Evolutionary conservation across 164 flowering plant species (phyloP), one percentile per base, ranked within the genome.

Genomic region (Sedum album): DNA sequence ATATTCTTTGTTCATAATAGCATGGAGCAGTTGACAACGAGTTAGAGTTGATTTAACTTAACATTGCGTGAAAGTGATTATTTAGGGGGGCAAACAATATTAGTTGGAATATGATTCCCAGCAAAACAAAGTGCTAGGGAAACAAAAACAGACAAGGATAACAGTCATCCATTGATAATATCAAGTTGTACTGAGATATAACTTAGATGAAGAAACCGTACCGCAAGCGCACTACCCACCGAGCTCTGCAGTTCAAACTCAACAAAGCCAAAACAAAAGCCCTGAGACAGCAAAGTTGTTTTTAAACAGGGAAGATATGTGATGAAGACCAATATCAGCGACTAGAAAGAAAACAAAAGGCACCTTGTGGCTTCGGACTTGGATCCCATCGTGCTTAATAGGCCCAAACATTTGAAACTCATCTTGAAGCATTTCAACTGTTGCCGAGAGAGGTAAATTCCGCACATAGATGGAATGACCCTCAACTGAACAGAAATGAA

Each of bases 331-430:
- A 49, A 68, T 60, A 1, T 36, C n/a, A n/a, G n/a, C n/a, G 38
- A 65, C 71, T 65, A 73, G 38, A 5, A 49, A 17, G n/a, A 3
- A 25, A 8, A 21, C 4, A 21, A 53, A 53, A 53, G 11, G 60
- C 4, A 92, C 99, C 96, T 81, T 85, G 49, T 79, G 85, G 77
- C 97, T 92, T 77, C 97, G 83, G 66, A 95, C 99, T 92, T 92
- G 99, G 69, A 95, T 78, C 26, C 99, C 99, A 53, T 71, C 79
- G 63, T 61, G 82, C 77, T 90, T 95, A 66, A 95, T 88, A 20
- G 84, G 80, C 31, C 99, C 99, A 82, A 87, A 95, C 67, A 70
- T 88, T 76, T 81, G 84, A 71, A 91, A 91, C 39, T 71, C 87
- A 55, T 88, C 90, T 76, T 84, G 90, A 38, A 91, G 83, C 62